phyloP scores from a whole-genome alignment of 331 rosid genomes.

The Prunus yedoensis region DNA sequence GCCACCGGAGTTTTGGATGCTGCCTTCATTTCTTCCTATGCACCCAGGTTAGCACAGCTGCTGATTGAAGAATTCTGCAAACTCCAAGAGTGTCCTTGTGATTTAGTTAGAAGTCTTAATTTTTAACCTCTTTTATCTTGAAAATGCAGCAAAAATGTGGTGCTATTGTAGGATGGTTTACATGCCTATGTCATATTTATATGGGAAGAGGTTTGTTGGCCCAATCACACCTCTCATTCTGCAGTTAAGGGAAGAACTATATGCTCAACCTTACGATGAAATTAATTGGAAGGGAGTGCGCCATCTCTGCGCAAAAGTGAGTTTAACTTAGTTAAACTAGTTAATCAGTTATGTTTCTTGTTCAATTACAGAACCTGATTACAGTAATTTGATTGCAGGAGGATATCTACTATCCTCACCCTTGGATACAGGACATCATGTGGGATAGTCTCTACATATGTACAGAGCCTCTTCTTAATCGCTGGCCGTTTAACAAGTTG shows the following conservation, averaged over 20 bases:
- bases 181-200: conserved; percentile 61
- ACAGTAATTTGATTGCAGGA: conserved; percentile 32
- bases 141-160: conserved; percentile 60
- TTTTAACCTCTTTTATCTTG: too few species aligned
- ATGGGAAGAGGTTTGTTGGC: too few species aligned
- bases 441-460: conserved; percentile 65
- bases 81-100: too few species aligned
- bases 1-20: too few species aligned
- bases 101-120: too few species aligned
- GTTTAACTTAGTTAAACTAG: neutral
- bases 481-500: conserved; percentile 68
- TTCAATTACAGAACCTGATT: neutral
- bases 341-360: neutral
- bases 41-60: too few species aligned
- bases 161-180: conserved; percentile 51
- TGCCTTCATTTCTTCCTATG: too few species aligned
- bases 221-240: too few species aligned
- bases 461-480: conserved; percentile 63
- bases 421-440: conserved; percentile 51
- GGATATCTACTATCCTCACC: conserved; percentile 74
- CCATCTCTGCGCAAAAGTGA: conserved; percentile 30
- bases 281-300: conserved; percentile 28
- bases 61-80: too few species aligned
- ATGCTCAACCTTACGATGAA: conserved; percentile 34
- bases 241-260: conserved; percentile 48